Conservation (phyloP, 2,329 filamentous ascomycete species). For the Emmonsia crescens region DNA sequence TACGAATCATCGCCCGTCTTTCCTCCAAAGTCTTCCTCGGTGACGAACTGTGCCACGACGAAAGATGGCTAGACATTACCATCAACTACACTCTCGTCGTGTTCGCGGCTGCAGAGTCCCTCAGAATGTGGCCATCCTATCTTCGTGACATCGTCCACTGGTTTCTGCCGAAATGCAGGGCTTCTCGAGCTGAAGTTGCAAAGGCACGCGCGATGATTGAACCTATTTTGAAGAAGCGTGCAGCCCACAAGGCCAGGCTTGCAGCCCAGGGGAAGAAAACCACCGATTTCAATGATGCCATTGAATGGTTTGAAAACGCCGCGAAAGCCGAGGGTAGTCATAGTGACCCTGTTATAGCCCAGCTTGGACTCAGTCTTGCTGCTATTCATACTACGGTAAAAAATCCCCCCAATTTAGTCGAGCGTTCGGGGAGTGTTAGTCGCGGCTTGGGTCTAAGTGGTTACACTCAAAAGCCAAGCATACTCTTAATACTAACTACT, state of each 20-base stretch:
- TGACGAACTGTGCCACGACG: constrained; percentile 39
- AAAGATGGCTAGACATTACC: constrained; percentile 41
- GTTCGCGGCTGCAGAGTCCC: constrained; percentile 22
- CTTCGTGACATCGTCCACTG: constrained; percentile 36
- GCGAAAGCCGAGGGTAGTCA: constrained; percentile 8
- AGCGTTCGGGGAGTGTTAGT: neutral
- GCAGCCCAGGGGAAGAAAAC: constrained; percentile 9
- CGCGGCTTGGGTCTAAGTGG: neutral
- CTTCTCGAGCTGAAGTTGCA: constrained; percentile 28
- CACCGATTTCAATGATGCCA: constrained; percentile 15
- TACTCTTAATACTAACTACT: neutral
- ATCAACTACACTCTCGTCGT: constrained; percentile 16
- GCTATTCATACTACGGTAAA: constrained; percentile 24
- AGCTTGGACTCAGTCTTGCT: constrained; percentile 22
- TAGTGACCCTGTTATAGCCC: constrained; percentile 13
- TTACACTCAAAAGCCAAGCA: neutral
- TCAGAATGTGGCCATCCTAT: constrained; percentile 34
- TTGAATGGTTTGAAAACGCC: constrained; percentile 22
- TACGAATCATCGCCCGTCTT: constrained; percentile 43
- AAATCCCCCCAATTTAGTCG: neutral
- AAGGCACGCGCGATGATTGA: constrained; percentile 28
- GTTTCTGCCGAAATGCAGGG: constrained; percentile 33
- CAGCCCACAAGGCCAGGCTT: constrained; percentile 13
- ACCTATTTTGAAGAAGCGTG: constrained; percentile 18
- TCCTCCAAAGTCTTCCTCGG: constrained; percentile 47